Evolutionary conservation across 148 eudicot genomes (phyloP).

Genomic region (Chenopodium album): DNA sequence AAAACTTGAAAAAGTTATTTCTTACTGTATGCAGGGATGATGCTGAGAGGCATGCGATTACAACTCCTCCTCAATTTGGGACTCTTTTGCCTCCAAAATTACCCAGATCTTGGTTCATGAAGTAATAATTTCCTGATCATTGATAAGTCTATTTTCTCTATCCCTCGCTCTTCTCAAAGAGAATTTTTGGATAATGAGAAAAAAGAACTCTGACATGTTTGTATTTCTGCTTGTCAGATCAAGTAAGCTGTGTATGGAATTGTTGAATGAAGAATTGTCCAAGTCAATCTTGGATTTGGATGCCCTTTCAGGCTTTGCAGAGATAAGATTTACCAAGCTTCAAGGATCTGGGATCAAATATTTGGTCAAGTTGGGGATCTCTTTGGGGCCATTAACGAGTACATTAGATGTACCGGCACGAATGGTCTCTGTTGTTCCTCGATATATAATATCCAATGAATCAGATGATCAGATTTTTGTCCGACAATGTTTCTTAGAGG

Average conservation of each 20-base stretch:
- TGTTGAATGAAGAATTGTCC: slow-evolving; percentile 62
- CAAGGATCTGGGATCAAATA: slow-evolving; percentile 40
- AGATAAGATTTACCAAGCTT: slow-evolving; percentile 59
- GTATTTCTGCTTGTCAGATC: slow-evolving; percentile 44
- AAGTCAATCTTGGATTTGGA: slow-evolving; percentile 77
- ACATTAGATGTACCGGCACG: slow-evolving; percentile 54
- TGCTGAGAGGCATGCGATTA: slow-evolving; percentile 40
- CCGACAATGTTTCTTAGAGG: slow-evolving; percentile 83
- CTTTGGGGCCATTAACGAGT: slow-evolving; percentile 58
- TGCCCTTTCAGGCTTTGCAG: slow-evolving; percentile 85
- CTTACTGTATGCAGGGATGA: slow-evolving; percentile 56
- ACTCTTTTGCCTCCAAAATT: slow-evolving; percentile 71
- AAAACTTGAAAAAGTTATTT: slow-evolving; percentile 9
- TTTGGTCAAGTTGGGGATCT: slow-evolving; percentile 69
- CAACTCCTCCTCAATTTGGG: slow-evolving; percentile 58
- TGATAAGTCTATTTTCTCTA: neutral
- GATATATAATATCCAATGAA: slow-evolving; percentile 72
- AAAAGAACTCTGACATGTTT: slow-evolving; percentile 2
- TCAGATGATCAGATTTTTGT: slow-evolving; percentile 59
- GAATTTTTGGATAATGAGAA: neutral
- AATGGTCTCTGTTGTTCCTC: slow-evolving; percentile 65
- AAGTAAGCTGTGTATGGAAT: slow-evolving; percentile 55
- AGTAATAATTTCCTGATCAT: slow-evolving; percentile 45
- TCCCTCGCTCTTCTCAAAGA: neutral
- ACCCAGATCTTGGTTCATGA: slow-evolving; percentile 78